phyloP scores from a whole-genome alignment of 768 basidiomycete species.

The Trametes cingulata region DNA sequence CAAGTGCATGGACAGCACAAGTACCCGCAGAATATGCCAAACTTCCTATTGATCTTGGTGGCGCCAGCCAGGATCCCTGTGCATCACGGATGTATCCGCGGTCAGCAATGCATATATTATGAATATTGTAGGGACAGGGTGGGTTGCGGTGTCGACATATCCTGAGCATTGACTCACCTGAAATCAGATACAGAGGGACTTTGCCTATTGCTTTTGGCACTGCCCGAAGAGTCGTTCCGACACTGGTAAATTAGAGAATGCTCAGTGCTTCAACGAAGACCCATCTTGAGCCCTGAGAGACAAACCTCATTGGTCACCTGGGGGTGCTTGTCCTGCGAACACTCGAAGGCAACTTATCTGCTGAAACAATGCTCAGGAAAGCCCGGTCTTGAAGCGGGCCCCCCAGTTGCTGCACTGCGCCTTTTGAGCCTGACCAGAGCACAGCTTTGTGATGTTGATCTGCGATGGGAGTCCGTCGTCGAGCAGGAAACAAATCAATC shows the following conservation, averaged over 20 bases:
- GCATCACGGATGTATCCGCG: neutral
- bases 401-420: no score
- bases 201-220: slow-evolving; percentile 6
- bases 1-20: slow-evolving; percentile 13
- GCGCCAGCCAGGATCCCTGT: slow-evolving; percentile 6
- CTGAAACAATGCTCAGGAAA: no score
- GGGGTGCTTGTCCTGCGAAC: no score
- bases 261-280: no score
- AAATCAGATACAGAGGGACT: slow-evolving; percentile 1
- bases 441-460: no score
- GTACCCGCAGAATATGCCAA: slow-evolving; percentile 6
- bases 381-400: no score
- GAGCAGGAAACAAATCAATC: no score
- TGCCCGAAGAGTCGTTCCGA: neutral
- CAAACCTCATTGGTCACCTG: no score
- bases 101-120: neutral
- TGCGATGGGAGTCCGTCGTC: no score
- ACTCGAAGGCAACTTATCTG: no score
- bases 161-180: neutral
- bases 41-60: slow-evolving; percentile 7
- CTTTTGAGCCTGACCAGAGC: no score
- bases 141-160: neutral
- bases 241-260: neutral
- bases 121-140: neutral
- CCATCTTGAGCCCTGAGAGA: no score